Evolutionary conservation across 2,329 filamentous ascomycete genomes (phyloP).

Genomic region (Colletotrichum tropicicola): DNA sequence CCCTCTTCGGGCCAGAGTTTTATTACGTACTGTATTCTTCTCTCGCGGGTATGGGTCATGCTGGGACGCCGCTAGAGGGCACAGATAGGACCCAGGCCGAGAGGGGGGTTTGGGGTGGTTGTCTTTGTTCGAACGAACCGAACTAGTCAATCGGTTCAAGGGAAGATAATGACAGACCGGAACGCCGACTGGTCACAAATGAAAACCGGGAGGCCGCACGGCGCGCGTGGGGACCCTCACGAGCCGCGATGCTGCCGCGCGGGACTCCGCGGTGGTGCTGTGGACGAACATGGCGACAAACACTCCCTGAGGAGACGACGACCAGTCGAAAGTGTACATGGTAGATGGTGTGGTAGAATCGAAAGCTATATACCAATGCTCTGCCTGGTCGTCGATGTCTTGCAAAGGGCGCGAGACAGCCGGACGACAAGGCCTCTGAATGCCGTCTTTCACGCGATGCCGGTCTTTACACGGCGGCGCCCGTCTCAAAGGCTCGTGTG

Average conservation of each 20-base stretch:
- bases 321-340: not conserved
- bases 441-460: too few relatives aligned
- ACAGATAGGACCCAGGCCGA: conserved; percentile 28
- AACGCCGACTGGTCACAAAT: conserved; percentile 1
- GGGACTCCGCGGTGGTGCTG: not conserved
- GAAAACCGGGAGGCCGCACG: not conserved
- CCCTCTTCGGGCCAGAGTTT: not conserved
- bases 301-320: too few relatives aligned
- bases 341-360: not conserved
- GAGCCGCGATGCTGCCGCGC: not conserved
- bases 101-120: not conserved
- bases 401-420: too few relatives aligned
- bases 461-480: not conserved
- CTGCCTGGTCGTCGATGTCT: not conserved
- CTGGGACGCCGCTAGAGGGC: not conserved
- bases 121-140: not conserved
- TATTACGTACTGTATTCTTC: conserved; percentile 25
- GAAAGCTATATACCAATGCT: not conserved
- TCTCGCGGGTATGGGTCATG: conserved; percentile 9
- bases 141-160: not conserved
- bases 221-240: not conserved
- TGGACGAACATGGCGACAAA: not conserved
- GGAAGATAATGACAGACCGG: conserved; percentile 25
- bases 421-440: too few relatives aligned
- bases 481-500: not conserved